Evolutionary conservation across 106 monocot species (phyloP), one percentile per base, ranked within the genome.

Genomic region (Apostasia shenzhenica): DNA sequence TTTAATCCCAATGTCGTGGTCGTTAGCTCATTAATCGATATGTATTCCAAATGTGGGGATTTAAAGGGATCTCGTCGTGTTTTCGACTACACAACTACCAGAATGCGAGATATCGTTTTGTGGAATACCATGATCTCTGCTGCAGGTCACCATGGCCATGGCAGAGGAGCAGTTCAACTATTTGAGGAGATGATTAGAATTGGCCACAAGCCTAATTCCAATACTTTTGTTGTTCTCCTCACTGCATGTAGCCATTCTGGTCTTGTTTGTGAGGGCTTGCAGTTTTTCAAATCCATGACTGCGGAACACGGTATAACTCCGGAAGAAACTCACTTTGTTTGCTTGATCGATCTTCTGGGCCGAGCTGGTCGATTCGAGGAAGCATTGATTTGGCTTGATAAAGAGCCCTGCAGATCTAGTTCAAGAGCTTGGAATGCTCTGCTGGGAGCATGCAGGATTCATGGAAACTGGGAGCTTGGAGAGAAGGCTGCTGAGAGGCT

Each of bases 1-100:
- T 84, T 86, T 49, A 78, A 74, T 43, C 82, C 89, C 7, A 92
- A 89, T 83, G 75, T 68, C 0, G 62, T 92, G 14, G 82, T 82
- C 6, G 37, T 82, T 1, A 89, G 92, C 57, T 80, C 86, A 54
- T 82, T 95, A 41, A 67, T 89, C 41, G 86, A 86, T 66, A 84
- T 92, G 95, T 95, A 95, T 66, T 84, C 92, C 14, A 95, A 86
- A 80, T 95, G 95, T 77, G 92, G 91, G 14, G 45, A 80, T 78
- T 73, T 95, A 53, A 61, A 41, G 14, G 69, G 62, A 57, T 74
- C 70, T 45, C 55, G 63, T 42, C 14, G 71, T 40, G 74, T 95
- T 43, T 92, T 92, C 68, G 48, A 75, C 14, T 37, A 11, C 26
- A 74, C 66, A 1, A 69, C 40, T 70, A 10, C 26, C 48, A 53